phyloP scores from a whole-genome alignment of 2,329 filamentous ascomycete species.

The Dothideomycetes sp. region DNA sequence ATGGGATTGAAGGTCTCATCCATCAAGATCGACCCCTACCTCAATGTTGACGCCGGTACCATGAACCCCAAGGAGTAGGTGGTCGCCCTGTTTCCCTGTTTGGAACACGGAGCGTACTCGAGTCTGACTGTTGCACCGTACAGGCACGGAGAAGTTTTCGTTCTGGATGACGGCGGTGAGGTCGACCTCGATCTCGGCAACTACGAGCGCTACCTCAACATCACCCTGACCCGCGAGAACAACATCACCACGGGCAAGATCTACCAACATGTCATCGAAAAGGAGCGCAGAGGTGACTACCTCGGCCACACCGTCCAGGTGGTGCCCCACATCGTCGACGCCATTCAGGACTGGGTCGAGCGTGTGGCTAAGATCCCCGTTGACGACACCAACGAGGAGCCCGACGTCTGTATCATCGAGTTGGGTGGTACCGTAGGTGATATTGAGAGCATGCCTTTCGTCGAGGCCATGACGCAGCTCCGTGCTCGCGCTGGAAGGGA shows the following conservation, averaged over 20 bases:
- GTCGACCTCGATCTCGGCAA: constrained; percentile 67
- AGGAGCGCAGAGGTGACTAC: constrained; percentile 64
- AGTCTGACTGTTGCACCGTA: background rate
- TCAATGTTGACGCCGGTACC: constrained; percentile 67
- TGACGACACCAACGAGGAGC: constrained; percentile 70
- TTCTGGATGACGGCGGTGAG: constrained; percentile 74
- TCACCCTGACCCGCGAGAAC: constrained; percentile 73
- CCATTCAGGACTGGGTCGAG: constrained; percentile 87
- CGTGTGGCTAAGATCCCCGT: constrained; percentile 77
- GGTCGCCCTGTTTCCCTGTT: background rate
- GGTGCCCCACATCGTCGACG: constrained; percentile 84
- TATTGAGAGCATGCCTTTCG: constrained; percentile 79
- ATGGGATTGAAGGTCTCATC: constrained; percentile 63
- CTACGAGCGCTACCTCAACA: constrained; percentile 72
- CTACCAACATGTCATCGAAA: constrained; percentile 78
- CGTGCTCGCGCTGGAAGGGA: constrained; percentile 60
- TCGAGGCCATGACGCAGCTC: constrained; percentile 77
- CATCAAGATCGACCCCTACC: constrained; percentile 65
- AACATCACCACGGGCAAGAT: constrained; percentile 98
- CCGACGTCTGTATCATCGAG: constrained; percentile 86
- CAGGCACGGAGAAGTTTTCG: constrained; percentile 82
- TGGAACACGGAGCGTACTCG: no score
- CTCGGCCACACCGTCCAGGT: constrained; percentile 87
- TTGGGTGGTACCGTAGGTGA: constrained; percentile 64
- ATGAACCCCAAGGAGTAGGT: constrained; percentile 57